A percentile compares a stretch with the other conserved stretches of the same genome.
These are phyloP conservation scores for Cyamopsis tetragonoloba DNA, from an alignment of 306 rosid genomes.

Conservation along the genomic window DNA sequence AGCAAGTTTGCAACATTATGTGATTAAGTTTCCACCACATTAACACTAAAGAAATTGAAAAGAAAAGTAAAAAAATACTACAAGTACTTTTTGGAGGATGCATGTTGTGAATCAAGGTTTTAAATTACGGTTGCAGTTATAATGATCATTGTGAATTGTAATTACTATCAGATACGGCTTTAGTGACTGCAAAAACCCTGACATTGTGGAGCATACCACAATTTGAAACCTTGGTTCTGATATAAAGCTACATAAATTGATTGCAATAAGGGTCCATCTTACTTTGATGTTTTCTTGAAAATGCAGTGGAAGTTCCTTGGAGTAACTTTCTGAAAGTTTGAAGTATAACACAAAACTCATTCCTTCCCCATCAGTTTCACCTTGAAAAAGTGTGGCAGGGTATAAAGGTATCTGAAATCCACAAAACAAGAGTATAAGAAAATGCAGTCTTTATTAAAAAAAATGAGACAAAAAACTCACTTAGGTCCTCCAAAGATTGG, in stretches of 20 bases:
- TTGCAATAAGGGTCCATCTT: constrained; percentile 30
- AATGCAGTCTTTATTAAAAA: not conserved
- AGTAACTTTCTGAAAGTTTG: constrained; percentile 60
- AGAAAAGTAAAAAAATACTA: not conserved
- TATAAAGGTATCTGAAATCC: constrained; percentile 61
- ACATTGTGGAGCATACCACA: too few species aligned
- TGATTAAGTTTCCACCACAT: not conserved
- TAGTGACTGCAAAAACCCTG: too few species aligned
- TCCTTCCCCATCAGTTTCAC: constrained; percentile 82
- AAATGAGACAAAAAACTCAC: too few species aligned
- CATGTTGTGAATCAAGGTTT: too few species aligned
- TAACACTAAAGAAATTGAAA: not conserved
- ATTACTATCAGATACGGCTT: too few species aligned
- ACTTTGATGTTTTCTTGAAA: constrained; percentile 72
- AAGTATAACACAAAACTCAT: constrained; percentile 72
- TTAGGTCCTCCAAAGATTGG: too few species aligned
- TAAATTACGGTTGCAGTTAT: too few species aligned
- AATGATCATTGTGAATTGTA: too few species aligned
- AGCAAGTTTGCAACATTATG: not conserved
- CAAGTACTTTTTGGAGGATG: not conserved
- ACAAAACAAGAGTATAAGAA: not conserved
- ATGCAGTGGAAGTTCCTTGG: constrained; percentile 56
- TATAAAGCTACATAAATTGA: too few species aligned
- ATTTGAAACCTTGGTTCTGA: too few species aligned
- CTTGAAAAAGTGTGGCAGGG: constrained; percentile 67